Evolutionary conservation across 208 protist species (phyloP).

Genomic region (Trypanosoma cruzi): DNA sequence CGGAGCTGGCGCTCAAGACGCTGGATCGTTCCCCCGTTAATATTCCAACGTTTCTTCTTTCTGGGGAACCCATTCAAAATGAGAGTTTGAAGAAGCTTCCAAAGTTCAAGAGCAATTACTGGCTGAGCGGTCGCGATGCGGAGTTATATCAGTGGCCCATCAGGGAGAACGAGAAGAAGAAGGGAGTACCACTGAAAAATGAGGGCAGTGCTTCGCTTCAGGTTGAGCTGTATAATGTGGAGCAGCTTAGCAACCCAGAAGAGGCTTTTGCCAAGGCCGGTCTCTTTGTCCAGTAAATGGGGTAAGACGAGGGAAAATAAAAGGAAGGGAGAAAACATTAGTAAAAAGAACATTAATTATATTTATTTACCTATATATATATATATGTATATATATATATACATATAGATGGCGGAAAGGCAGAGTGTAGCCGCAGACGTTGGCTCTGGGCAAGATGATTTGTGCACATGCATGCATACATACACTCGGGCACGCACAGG

Average conservation of each 20-base stretch:
- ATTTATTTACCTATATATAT: conserved; percentile 11
- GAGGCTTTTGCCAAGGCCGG: conserved; percentile 88
- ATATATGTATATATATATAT: conserved; percentile 3
- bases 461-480: neutral
- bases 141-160: conserved; percentile 90
- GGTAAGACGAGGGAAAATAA: conserved; percentile 1
- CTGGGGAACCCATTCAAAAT: conserved; percentile 76
- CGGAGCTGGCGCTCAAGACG: conserved; percentile 77
- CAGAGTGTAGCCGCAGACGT: neutral
- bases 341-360: neutral
- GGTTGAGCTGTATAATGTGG: conserved; percentile 88
- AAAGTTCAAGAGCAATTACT: conserved; percentile 87
- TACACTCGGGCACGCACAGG: neutral
- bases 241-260: conserved; percentile 87
- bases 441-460: neutral
- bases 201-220: conserved; percentile 53
- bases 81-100: conserved; percentile 78
- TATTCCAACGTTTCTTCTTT: conserved; percentile 84
- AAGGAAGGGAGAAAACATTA: conserved; percentile 1
- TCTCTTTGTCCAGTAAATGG: conserved; percentile 68
- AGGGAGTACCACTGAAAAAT: conserved; percentile 65
- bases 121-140: conserved; percentile 84
- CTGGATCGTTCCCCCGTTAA: conserved; percentile 77
- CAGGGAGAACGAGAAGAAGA: conserved; percentile 79
- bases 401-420: neutral